A percentile compares a stretch with the other conserved stretches of the same genome.
Conservation (phyloP, 1,284 basidiomycete species). For the Chiua sp. region DNA sequence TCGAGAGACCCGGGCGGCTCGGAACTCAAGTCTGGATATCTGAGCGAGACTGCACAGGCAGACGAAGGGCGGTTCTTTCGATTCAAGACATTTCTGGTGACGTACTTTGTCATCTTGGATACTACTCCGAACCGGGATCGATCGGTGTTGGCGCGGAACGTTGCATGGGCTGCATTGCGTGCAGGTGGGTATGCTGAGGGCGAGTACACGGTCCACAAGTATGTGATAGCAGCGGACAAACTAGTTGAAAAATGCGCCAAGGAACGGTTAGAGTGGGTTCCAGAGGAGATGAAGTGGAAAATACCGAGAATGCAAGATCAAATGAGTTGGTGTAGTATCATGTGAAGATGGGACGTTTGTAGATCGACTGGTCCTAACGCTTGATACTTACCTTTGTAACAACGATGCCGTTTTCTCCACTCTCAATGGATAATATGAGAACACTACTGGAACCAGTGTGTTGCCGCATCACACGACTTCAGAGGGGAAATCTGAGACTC, state of each 20-base stretch:
- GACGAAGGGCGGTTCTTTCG: constrained; percentile 27
- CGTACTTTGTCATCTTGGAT: constrained; percentile 37
- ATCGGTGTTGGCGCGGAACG: constrained; percentile 17
- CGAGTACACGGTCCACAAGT: constrained; percentile 17
- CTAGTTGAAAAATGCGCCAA: constrained; percentile 11
- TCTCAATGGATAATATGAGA: no score
- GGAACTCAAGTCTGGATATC: constrained; percentile 11
- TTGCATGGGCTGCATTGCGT: constrained; percentile 25
- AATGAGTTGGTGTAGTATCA: background rate
- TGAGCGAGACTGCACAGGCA: background rate
- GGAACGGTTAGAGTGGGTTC: constrained; percentile 22
- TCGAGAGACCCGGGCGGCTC: background rate
- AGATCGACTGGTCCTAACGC: background rate
- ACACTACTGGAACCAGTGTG: no score
- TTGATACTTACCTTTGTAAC: background rate
- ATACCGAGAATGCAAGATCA: constrained; percentile 26
- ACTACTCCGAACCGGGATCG: constrained; percentile 15
- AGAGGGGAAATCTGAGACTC: no score
- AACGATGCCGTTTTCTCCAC: background rate
- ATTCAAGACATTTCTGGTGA: constrained; percentile 38
- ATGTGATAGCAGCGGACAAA: constrained; percentile 15
- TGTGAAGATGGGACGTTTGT: background rate
- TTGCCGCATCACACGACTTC: no score
- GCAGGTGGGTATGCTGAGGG: constrained; percentile 18
- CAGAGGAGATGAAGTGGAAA: constrained; percentile 4